Percentiles rank a stretch among this genome's conserved stretches.
These are phyloP conservation scores for Talaromyces funiculosus DNA, from an alignment of 2,329 filamentous ascomycete genomes.

Conservation along the genomic window DNA sequence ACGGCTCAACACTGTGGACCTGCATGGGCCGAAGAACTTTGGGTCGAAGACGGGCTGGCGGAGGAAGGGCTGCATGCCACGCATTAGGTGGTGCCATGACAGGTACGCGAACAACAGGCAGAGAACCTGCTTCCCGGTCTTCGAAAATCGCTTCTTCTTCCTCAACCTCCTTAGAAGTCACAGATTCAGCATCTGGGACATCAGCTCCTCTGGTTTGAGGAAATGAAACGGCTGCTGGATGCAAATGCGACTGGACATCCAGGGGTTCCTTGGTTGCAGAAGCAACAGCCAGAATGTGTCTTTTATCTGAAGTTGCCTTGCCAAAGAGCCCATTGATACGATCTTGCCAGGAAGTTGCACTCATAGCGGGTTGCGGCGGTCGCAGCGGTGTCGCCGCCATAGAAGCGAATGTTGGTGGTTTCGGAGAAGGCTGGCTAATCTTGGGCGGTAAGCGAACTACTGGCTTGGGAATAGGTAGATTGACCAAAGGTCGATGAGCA, in stretches of 20 bases:
- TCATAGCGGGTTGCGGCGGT: constrained; percentile 38
- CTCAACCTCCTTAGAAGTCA: constrained; percentile 63
- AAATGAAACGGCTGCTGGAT: constrained; percentile 61
- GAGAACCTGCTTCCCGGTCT: constrained; percentile 71
- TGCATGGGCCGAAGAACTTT: constrained; percentile 53
- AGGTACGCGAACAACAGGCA: constrained; percentile 66
- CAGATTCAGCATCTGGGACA: constrained; percentile 40
- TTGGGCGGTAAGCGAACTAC: constrained; percentile 75
- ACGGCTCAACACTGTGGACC: constrained; percentile 43
- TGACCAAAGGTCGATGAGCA: constrained; percentile 49
- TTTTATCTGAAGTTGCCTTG: constrained; percentile 50
- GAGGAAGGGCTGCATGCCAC: constrained; percentile 53
- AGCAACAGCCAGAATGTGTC: constrained; percentile 55
- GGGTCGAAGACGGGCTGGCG: constrained; percentile 31
- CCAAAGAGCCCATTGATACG: constrained; percentile 72
- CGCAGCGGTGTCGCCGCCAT: constrained; percentile 37
- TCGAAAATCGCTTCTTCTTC: constrained; percentile 77
- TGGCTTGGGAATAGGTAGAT: constrained; percentile 57
- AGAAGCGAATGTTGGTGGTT: constrained; percentile 43
- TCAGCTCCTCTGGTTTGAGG: constrained; percentile 29
- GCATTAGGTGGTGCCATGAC: constrained; percentile 56
- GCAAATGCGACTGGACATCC: constrained; percentile 50
- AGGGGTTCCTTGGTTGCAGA: constrained; percentile 63
- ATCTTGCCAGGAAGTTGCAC: constrained; percentile 64
- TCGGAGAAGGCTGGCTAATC: constrained; percentile 37